Conservation (phyloP, 352 stramenopile species). For the Globisporangium barbulae region DNA sequence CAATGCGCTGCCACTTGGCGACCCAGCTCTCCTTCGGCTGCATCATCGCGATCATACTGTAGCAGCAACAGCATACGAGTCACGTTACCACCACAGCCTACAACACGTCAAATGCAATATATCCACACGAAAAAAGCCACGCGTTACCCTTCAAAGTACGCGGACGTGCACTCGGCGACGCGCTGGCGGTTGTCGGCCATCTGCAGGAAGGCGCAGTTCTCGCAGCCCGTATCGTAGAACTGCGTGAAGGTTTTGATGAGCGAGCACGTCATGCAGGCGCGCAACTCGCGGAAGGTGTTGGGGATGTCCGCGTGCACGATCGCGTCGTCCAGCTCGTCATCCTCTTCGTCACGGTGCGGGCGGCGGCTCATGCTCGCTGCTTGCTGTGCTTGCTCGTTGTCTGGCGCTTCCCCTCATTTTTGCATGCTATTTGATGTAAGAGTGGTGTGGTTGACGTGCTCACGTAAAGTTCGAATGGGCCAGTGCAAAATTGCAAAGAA, state of each 20-base stretch:
- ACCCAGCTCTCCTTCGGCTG: constrained; percentile 88
- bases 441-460: background rate
- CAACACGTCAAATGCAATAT: background rate
- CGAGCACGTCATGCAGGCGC: constrained; percentile 87
- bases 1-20: constrained; percentile 87
- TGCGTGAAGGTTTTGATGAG: constrained; percentile 89
- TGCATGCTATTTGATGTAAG: background rate
- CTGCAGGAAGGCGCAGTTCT: constrained; percentile 87
- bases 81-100: background rate
- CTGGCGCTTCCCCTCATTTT: background rate
- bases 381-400: background rate
- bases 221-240: constrained; percentile 89
- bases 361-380: constrained; percentile 33
- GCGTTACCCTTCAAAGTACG: constrained; percentile 82
- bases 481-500: constrained; percentile 1
- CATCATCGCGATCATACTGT: constrained; percentile 89
- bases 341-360: constrained; percentile 62
- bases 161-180: constrained; percentile 85
- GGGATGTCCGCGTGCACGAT: constrained; percentile 85
- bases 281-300: constrained; percentile 85
- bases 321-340: constrained; percentile 79
- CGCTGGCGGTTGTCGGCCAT: constrained; percentile 89
- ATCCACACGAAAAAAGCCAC: background rate
- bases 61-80: background rate
- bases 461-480: background rate